phyloP scores from a whole-genome alignment of 805 yeast species.

The Clavispora santaluciae region DNA sequence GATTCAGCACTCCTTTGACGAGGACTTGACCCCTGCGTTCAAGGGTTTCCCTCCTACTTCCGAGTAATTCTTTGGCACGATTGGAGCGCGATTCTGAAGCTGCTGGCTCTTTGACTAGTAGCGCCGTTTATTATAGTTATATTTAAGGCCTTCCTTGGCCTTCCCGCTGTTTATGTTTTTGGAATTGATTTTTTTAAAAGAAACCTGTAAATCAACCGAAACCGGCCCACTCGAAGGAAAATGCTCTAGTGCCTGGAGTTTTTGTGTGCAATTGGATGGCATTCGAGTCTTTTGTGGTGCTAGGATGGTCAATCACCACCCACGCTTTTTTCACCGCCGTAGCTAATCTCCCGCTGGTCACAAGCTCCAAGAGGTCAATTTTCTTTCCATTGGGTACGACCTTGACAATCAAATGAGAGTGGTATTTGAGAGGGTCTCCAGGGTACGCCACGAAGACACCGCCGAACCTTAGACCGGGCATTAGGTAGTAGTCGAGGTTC shows the following conservation, averaged over 20 bases:
- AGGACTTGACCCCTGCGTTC: not conserved
- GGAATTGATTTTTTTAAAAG: not conserved
- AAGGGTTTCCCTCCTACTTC: not conserved
- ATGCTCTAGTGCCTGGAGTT: constrained; percentile 36
- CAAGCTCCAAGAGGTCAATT: constrained; percentile 53
- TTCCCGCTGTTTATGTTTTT: not conserved
- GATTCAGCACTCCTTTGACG: not conserved
- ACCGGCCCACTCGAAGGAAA: constrained; percentile 94
- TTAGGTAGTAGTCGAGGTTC: constrained; percentile 45
- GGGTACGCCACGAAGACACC: constrained; percentile 88
- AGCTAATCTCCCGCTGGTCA: constrained; percentile 87
- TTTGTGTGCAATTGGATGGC: not conserved
- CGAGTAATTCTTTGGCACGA: no score
- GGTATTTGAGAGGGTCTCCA: constrained; percentile 89
- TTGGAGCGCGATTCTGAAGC: no score
- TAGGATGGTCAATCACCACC: constrained; percentile 47
- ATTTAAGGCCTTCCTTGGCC: not conserved
- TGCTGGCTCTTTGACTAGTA: no score
- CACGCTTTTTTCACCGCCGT: constrained; percentile 88
- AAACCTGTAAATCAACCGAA: constrained; percentile 58
- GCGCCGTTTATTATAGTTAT: not conserved
- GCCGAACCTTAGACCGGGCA: constrained; percentile 91
- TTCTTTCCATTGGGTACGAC: constrained; percentile 28
- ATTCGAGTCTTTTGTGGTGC: constrained; percentile 7
- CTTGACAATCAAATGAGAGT: constrained; percentile 76